Evolutionary conservation across 805 yeast species (phyloP), one percentile per base, ranked within the genome.

Genomic region (Ogataea populi-albae): DNA sequence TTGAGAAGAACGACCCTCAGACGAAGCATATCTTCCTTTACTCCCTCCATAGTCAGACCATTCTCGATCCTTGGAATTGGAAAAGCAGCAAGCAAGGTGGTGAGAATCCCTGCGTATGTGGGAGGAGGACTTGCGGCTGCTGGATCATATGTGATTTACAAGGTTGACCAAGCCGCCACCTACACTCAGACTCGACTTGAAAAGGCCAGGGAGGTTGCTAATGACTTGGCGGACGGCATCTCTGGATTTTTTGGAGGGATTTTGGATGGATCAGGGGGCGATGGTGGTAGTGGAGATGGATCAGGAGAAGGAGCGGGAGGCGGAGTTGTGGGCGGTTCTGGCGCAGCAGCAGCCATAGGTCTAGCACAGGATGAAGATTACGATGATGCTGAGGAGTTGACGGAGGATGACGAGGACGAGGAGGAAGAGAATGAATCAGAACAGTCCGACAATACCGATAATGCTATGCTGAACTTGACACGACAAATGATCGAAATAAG

Each of bases 401-500:
- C 69, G 12, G 48, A 42, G 2, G 47, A 45, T 5, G 75, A 72
- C 9, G 73, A 71, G 3, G 63, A 64, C 4, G 62, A 62, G 30
- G 40, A 40, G n/a, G 21, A 37, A 7, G 30, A 27, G 12, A 15
- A 27, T 17, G 30, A 27, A 27, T 9, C 7, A 21, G 21, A 27
- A 12, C 16, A 27, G 21, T 9, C n/a, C 21, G 67, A 67, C 12
- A 72, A 68, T 30, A 75, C 87, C 2, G 79, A 80, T 43, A 83
- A 80, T 46, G 91, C 86, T 36, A 93, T 93, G 82, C 66, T 93
- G 59, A 82, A 83, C 45, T 63, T 93, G 44, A 94, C 98, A 6
- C 78, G 88, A 48, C 95, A 88, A 60, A 93, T 93, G 99, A 94
- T 93, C 51, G 98, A 94, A 59, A 89, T 93, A 38, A 71, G 98